These are phyloP conservation scores for Plantago coronopus DNA, from an alignment of 305 asterid genomes.

Conservation along the genomic window DNA sequence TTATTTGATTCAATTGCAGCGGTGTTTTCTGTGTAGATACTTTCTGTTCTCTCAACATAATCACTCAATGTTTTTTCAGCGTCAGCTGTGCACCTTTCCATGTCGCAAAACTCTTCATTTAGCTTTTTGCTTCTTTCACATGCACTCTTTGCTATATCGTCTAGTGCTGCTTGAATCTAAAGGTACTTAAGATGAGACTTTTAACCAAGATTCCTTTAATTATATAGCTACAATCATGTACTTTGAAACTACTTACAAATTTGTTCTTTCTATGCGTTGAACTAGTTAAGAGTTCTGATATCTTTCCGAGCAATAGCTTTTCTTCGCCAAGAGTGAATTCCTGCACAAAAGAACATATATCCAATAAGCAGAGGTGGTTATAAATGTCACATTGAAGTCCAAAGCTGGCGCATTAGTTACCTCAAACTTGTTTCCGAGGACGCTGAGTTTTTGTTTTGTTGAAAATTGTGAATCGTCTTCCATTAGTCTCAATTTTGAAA, in stretches of 20 bases:
- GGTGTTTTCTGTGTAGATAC: conserved; percentile 47
- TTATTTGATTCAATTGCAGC: conserved; percentile 49
- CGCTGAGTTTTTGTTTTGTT: conserved; percentile 53
- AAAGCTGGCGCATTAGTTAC: conserved; percentile 36
- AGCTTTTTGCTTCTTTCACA: conserved; percentile 38
- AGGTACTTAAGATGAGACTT: conserved; percentile 1
- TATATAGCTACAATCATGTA: neutral
- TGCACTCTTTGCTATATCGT: conserved; percentile 54
- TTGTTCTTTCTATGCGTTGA: conserved; percentile 70
- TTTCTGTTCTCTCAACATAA: conserved; percentile 45
- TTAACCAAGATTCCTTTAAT: conserved; percentile 3
- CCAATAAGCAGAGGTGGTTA: neutral
- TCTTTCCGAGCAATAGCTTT: conserved; percentile 58
- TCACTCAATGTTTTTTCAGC: conserved; percentile 51
- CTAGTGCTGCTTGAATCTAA: conserved; percentile 62
- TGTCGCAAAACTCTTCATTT: conserved; percentile 52
- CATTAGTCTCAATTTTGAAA: conserved; percentile 55
- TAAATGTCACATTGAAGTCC: neutral
- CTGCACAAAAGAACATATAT: conserved; percentile 27
- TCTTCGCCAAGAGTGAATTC: conserved; percentile 74
- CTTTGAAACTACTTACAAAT: conserved; percentile 37
- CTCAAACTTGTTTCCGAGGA: conserved; percentile 64
- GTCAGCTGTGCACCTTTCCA: conserved; percentile 45
- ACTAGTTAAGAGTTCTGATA: conserved; percentile 64
- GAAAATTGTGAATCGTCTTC: conserved; percentile 63